Evolutionary conservation across 148 eudicot genomes (phyloP).

Genomic region (Vaccinium corymbosum): DNA sequence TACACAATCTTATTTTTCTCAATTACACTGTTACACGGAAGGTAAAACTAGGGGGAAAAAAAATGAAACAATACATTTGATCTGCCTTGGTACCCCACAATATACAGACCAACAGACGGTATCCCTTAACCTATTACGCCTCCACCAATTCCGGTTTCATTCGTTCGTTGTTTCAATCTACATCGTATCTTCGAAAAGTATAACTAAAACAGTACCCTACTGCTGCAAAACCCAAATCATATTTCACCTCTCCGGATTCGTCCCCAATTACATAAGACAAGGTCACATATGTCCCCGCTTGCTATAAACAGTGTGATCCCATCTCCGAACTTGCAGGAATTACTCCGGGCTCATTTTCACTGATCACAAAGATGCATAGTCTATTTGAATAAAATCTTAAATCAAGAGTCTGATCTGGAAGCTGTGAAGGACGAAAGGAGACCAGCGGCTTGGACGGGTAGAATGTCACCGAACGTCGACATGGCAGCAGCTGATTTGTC

Average conservation of each 20-base stretch:
- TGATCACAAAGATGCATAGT: neutral
- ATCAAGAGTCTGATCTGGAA: conserved; percentile 70
- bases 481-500: conserved; percentile 58
- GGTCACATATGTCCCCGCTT: neutral
- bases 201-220: neutral
- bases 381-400: neutral
- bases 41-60: neutral
- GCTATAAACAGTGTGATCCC: neutral
- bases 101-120: neutral
- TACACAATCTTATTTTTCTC: neutral
- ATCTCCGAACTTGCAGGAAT: neutral
- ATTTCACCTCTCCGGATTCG: neutral
- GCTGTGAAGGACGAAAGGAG: conserved; percentile 85
- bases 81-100: neutral
- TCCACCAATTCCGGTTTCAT: neutral
- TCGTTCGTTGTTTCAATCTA: neutral
- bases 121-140: neutral
- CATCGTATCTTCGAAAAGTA: neutral
- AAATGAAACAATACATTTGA: conserved; percentile 1
- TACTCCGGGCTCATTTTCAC: neutral
- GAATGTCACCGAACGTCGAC: conserved; percentile 74
- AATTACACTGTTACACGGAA: neutral
- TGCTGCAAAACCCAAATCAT: neutral
- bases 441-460: conserved; percentile 96
- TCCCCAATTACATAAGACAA: neutral